Base-by-base conservation (phyloP, 768 basidiomycete genomes). In the Exsudoporus frostii region DNA sequence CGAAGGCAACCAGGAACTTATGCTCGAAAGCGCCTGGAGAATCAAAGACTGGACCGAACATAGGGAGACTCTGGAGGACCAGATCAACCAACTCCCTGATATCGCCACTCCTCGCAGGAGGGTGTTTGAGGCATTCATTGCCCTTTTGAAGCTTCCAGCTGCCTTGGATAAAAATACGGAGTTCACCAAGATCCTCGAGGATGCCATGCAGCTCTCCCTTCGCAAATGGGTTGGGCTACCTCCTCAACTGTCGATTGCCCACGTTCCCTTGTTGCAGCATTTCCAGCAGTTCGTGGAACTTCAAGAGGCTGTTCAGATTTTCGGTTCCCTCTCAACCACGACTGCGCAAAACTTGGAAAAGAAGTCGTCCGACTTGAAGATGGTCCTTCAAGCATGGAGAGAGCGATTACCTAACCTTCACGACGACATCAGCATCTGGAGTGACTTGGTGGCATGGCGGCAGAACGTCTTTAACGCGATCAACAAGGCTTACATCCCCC, bases 271-370 rank as follows among this genome's bases (percentile, higher is more conserved):
- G 27, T 76, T 99, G 29, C 95, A 98, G 67, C 90, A 97, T 69
- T 99, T 98, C 77, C 97, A 99, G 69, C 97, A 98, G 68, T 97
- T 97, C 60, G 95, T 99, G 37, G 97, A 99, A 71, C 79, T 99
- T 5, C 90, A 92, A 65, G 97, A 99, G 72, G 93, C 97, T 15
- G 88, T 90, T 40, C 88, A 91, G 56, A 97, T 99, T 25, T 98
- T 98, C 62, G 88, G 88, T 13, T 92, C 89, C 14, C 78, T 99
- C 20, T 86, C 90, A 0, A 81, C 83, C 50, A 98, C 97, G 5
- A 97, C 78, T 50, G 86, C 87, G 0, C 78, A 79, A 65, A 99
- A 98, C 65, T 74, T 98, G 55, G 96, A 98, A 71, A 90, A 92
- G 74, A 92, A 95, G 61, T 96, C 95, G 0, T 86, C 86, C 2